Percentiles rank a stretch among this genome's conserved stretches.
Conservation (phyloP, 257 asterid species). For the Solanum dulcamara region DNA sequence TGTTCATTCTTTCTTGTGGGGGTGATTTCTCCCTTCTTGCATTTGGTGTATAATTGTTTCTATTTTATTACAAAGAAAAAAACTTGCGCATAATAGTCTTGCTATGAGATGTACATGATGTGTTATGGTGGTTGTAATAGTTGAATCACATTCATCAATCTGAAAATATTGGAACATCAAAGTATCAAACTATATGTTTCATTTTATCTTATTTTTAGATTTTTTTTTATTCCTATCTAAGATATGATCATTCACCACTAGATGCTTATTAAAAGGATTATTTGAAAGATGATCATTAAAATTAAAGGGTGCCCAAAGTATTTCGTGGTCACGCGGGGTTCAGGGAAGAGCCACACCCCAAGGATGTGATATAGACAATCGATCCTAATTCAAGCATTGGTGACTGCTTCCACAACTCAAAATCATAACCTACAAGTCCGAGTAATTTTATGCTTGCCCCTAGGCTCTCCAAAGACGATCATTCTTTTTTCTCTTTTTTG, state of each 20-base stretch:
- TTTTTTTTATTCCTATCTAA: background rate
- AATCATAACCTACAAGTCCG: too few species aligned
- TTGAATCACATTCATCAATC: background rate
- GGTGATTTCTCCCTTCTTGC: background rate
- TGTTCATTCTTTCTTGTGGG: background rate
- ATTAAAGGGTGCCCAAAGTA: background rate
- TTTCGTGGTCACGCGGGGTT: too few species aligned
- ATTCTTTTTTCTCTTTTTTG: too few species aligned
- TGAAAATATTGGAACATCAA: background rate
- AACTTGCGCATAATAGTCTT: background rate
- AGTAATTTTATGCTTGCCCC: too few species aligned
- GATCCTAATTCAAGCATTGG: too few species aligned
- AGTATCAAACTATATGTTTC: background rate
- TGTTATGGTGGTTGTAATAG: background rate
- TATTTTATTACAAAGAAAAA: background rate
- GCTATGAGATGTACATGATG: background rate
- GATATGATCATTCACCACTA: background rate
- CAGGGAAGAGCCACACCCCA: background rate
- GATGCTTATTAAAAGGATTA: background rate
- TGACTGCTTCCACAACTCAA: too few species aligned
- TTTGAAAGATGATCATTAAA: background rate
- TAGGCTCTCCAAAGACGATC: too few species aligned
- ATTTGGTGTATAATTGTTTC: background rate
- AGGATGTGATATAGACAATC: too few species aligned
- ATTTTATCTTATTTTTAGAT: background rate